A percentile compares a stretch with the other conserved stretches of the same genome.
Evolutionary conservation across 495 filamentous ascomycete genomes (phyloP).

Genomic region (Chaetomidium leptoderma): DNA sequence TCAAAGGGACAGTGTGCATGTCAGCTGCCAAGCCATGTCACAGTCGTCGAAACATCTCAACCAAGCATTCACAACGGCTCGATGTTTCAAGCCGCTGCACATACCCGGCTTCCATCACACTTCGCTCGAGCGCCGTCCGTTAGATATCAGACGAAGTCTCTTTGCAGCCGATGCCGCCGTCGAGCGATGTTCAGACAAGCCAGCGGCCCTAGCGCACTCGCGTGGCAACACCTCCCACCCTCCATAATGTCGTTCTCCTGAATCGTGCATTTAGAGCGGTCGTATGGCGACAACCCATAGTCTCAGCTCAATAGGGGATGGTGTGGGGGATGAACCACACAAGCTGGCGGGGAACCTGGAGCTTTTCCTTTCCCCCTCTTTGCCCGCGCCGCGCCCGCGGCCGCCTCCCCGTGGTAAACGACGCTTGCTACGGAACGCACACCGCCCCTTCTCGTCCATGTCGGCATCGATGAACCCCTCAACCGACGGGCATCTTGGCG

Average conservation of each 20-base stretch:
- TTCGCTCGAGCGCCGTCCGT: no score
- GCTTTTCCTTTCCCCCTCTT: not conserved
- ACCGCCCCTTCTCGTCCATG: not conserved
- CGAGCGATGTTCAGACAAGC: no score
- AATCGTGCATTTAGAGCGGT: not conserved
- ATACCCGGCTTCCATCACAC: not conserved
- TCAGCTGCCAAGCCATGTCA: not conserved
- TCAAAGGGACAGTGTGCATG: no score
- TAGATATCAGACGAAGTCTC: not conserved
- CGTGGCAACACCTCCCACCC: not conserved
- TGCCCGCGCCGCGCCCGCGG: not conserved
- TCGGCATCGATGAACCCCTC: not conserved
- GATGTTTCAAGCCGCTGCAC: conserved; percentile 2
- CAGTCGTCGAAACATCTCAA: not conserved
- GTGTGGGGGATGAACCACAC: no score
- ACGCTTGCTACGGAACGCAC: not conserved
- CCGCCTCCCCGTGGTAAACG: not conserved
- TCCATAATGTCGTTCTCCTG: not conserved
- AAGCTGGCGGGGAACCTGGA: no score
- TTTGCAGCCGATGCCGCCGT: no score
- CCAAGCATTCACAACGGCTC: not conserved
- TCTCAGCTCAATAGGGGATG: no score
- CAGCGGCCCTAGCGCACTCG: no score
- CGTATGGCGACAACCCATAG: no score
- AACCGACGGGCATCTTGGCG: not conserved